A percentile compares a stretch with the other conserved stretches of the same genome.
These are phyloP conservation scores for Blepharisma japonicum DNA, from an alignment of 73 alveolate species.

Conservation along the genomic window DNA sequence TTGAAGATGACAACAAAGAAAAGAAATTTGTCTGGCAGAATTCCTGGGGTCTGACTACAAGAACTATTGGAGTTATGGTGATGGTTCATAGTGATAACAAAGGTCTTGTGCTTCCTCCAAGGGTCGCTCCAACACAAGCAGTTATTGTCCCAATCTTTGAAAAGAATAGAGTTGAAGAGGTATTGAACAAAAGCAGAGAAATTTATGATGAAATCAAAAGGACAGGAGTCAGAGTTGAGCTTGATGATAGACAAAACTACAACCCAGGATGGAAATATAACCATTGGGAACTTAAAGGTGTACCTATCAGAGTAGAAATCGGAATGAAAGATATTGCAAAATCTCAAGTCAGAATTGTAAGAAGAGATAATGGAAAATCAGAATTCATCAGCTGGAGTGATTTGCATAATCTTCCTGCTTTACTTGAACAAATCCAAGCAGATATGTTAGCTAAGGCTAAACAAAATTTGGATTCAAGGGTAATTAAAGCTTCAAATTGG, in stretches of 20 bases:
- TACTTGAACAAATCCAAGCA: conserved; percentile 80
- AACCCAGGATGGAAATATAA: conserved; percentile 99
- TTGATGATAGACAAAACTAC: conserved; percentile 96
- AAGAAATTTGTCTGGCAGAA: conserved; percentile 94
- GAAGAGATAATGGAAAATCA: conserved; percentile 73
- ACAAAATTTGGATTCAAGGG: conserved; percentile 64
- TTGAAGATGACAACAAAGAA: conserved; percentile 86
- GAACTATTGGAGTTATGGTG: conserved; percentile 93
- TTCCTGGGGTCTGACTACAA: conserved; percentile 99
- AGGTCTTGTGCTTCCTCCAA: conserved; percentile 99
- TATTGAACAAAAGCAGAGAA: conserved; percentile 65
- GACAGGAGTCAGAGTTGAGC: conserved; percentile 74
- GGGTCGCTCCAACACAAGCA: conserved; percentile 95
- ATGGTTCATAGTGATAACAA: conserved; percentile 99
- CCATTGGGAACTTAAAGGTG: conserved; percentile 99
- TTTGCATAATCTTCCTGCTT: conserved; percentile 61
- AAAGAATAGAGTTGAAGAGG: conserved; percentile 68
- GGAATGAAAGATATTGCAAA: conserved; percentile 79
- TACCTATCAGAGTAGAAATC: conserved; percentile 97
- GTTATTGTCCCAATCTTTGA: conserved; percentile 92
- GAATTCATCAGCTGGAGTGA: conserved; percentile 60
- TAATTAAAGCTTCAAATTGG: conserved; percentile 85
- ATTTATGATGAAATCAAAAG: conserved; percentile 46
- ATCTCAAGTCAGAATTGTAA: conserved; percentile 67
- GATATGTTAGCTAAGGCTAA: conserved; percentile 87